Percentiles rank a stretch among this genome's conserved stretches.
phyloP scores from a whole-genome alignment of 129 eudicot species.

The Lactuca sativa region DNA sequence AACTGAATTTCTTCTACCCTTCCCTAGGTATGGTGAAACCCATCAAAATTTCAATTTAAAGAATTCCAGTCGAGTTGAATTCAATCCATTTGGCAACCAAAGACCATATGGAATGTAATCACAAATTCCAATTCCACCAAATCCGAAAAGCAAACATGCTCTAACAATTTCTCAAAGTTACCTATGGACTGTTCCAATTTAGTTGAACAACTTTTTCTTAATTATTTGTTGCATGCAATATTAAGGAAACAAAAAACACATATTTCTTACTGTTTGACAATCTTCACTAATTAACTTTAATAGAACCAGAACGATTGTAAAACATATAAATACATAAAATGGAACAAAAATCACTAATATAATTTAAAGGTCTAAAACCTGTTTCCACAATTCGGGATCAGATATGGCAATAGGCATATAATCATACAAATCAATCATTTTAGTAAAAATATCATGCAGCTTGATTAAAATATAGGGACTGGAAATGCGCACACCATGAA shows the following conservation, averaged over 20 bases:
- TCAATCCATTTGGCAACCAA: too few relatives aligned
- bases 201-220: constrained; percentile 91
- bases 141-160: too few relatives aligned
- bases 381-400: constrained; percentile 93
- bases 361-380: constrained; percentile 39
- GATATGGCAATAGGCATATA: constrained; percentile 83
- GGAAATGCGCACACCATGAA: constrained; percentile 57
- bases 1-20: too few relatives aligned
- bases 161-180: constrained; percentile 24
- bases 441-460: background rate
- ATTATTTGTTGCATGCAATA: constrained; percentile 81
- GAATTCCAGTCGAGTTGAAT: too few relatives aligned
- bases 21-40: too few relatives aligned
- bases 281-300: background rate
- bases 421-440: background rate
- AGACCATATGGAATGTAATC: too few relatives aligned
- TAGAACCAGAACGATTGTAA: too few relatives aligned
- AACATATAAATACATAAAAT: constrained; percentile 13
- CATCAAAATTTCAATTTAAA: too few relatives aligned
- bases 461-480: background rate
- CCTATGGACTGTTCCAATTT: constrained; percentile 99
- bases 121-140: too few relatives aligned
- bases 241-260: constrained; percentile 1
- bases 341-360: background rate
- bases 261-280: background rate